Percentiles rank a stretch among this genome's conserved stretches.
Conservation (phyloP, 331 rosid genomes). For the Telfairia occidentalis region DNA sequence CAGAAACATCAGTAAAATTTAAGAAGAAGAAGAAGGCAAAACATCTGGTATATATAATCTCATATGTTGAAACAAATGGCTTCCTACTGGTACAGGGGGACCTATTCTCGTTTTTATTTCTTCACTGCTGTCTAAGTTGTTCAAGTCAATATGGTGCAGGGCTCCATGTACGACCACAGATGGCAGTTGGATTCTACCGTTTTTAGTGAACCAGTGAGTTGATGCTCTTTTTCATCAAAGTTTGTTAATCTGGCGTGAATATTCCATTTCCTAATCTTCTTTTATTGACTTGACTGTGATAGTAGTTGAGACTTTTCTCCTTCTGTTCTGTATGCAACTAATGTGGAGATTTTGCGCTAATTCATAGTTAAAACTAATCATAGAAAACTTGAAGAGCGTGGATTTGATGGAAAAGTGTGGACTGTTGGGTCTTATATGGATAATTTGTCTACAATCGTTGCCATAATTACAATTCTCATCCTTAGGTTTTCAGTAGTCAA, state of each 20-base stretch:
- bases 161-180: constrained; percentile 60
- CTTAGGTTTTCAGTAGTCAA: too few relatives aligned
- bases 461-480: neutral
- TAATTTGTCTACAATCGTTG: neutral
- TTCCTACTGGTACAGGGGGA: neutral
- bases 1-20: constrained; percentile 78
- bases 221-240: neutral
- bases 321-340: too few relatives aligned
- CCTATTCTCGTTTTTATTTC: constrained; percentile 8
- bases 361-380: neutral
- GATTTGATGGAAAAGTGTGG: neutral
- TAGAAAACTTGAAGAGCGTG: neutral
- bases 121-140: constrained; percentile 18
- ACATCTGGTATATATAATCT: constrained; percentile 47
- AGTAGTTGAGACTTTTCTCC: too few relatives aligned
- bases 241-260: neutral
- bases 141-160: constrained; percentile 41
- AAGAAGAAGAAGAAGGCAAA: constrained; percentile 91
- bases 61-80: constrained; percentile 13
- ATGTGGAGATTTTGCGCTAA: neutral
- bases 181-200: constrained; percentile 78
- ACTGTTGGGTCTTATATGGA: neutral
- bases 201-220: constrained; percentile 59
- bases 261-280: neutral
- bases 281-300: too few relatives aligned